Conservation (phyloP, 306 rosid genomes). For the Morella rubra region DNA sequence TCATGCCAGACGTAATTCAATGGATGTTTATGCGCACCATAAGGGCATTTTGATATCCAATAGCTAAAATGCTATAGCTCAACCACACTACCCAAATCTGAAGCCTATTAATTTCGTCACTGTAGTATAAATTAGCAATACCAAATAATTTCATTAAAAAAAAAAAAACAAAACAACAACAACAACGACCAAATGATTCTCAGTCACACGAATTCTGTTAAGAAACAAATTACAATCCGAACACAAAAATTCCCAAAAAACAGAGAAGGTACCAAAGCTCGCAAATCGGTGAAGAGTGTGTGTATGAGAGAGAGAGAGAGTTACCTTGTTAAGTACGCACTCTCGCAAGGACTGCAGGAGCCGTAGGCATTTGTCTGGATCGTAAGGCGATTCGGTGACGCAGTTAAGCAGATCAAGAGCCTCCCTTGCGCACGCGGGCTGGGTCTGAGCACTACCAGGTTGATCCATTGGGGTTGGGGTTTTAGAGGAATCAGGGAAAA, state of each 20-base stretch:
- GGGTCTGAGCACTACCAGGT: slow-evolving; percentile 18
- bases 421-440: slow-evolving; percentile 69
- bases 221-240: no score
- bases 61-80: background rate
- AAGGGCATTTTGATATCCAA: background rate
- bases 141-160: background rate
- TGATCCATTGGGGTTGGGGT: slow-evolving; percentile 45
- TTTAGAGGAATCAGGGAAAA: slow-evolving; percentile 22
- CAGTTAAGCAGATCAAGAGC: slow-evolving; percentile 77
- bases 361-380: slow-evolving; percentile 60
- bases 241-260: no score
- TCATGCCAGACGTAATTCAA: background rate
- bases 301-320: background rate
- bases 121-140: background rate
- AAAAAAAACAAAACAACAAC: background rate
- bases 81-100: background rate
- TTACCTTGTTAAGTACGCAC: slow-evolving; percentile 77
- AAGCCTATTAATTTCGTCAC: background rate
- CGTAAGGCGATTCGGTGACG: slow-evolving; percentile 58
- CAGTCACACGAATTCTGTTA: background rate
- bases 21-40: background rate
- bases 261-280: no score
- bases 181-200: background rate
- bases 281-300: background rate
- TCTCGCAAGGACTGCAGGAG: slow-evolving; percentile 65